Evolutionary conservation across 805 yeast species (phyloP).

Genomic region (Candida yuanshanica): DNA sequence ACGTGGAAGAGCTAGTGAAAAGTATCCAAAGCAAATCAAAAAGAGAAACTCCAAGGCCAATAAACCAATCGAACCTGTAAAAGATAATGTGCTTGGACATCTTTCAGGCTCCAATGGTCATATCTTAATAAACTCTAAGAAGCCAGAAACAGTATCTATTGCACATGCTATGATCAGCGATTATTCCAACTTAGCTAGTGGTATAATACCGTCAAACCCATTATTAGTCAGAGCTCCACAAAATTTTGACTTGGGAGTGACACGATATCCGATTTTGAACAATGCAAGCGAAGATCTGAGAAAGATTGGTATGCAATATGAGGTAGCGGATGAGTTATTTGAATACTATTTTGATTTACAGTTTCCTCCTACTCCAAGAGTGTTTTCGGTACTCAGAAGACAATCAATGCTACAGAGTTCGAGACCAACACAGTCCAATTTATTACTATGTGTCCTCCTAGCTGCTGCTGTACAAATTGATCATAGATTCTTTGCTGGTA

Average conservation of each 20-base stretch:
- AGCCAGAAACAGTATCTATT: conserved; percentile 4
- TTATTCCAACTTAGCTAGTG: neutral
- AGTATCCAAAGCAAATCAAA: conserved; percentile 32
- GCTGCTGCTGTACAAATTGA: conserved; percentile 19
- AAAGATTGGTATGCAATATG: conserved; percentile 12
- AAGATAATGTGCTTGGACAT: no score
- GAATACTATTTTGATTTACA: conserved; percentile 16
- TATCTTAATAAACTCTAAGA: conserved; percentile 1
- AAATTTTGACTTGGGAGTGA: conserved; percentile 7
- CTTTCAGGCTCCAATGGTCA: neutral
- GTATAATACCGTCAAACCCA: conserved; percentile 4
- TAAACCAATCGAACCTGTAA: neutral
- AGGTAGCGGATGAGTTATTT: conserved; percentile 20
- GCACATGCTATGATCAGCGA: conserved; percentile 1
- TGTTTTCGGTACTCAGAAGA: conserved; percentile 19
- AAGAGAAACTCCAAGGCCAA: conserved; percentile 15
- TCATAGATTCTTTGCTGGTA: conserved; percentile 19
- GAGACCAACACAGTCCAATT: conserved; percentile 14
- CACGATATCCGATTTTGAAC: conserved; percentile 11
- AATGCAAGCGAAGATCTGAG: conserved; percentile 8
- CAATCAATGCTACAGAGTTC: conserved; percentile 12
- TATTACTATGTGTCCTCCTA: conserved; percentile 15
- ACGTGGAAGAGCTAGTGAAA: conserved; percentile 41
- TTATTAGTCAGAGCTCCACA: conserved; percentile 1
- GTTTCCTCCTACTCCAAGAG: conserved; percentile 16